phyloP scores from a whole-genome alignment of 2,329 filamentous ascomycete species.

The Cordyceps javanica region DNA sequence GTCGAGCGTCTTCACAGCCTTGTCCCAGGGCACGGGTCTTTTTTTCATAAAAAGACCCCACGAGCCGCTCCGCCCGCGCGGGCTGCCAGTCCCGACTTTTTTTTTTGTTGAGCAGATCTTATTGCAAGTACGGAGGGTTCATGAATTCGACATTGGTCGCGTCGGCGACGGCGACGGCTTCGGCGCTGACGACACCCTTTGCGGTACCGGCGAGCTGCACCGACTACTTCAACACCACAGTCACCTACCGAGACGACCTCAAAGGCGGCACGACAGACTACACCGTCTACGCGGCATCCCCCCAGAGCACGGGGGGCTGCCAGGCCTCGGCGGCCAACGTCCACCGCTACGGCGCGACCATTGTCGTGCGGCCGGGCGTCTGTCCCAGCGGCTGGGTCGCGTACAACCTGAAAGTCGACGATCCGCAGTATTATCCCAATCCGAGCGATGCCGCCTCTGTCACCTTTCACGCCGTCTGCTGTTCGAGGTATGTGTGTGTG shows the following conservation, averaged over 20 bases:
- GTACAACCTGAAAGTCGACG: background rate
- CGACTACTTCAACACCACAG: background rate
- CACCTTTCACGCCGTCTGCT: background rate
- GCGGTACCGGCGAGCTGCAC: constrained; percentile 1
- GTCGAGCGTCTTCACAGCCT: background rate
- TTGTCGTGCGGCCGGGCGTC: background rate
- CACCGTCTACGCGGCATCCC: background rate
- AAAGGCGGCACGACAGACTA: background rate
- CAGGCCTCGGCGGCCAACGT: background rate
- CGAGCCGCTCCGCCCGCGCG: background rate
- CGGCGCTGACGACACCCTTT: background rate
- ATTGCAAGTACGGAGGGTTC: background rate
- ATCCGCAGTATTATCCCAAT: constrained; percentile 3
- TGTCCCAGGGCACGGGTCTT: background rate
- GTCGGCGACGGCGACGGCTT: background rate
- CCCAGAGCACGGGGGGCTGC: background rate
- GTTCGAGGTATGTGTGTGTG: background rate
- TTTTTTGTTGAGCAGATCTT: background rate
- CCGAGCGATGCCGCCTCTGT: background rate
- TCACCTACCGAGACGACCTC: background rate
- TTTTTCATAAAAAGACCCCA: background rate
- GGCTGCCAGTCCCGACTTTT: background rate
- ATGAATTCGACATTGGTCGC: constrained; percentile 3
- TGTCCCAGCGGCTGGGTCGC: constrained; percentile 1
- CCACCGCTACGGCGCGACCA: constrained; percentile 1